phyloP scores from a whole-genome alignment of 2,329 filamentous ascomycete species.

The Gliomastix tumulicola region DNA sequence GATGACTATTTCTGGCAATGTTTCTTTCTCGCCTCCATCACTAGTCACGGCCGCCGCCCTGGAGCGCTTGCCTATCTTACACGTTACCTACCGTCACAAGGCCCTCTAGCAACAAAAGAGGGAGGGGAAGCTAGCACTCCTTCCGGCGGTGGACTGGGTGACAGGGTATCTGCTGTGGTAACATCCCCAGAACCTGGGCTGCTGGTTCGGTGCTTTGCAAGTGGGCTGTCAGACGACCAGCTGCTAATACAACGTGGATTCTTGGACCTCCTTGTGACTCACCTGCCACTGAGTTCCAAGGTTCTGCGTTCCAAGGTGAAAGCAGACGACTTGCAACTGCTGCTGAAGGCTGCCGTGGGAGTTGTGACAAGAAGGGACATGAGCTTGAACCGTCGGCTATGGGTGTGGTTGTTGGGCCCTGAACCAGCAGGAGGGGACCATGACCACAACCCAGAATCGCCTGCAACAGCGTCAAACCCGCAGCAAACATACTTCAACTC shows the following conservation, averaged over 20 bases:
- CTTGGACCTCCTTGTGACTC: slow-evolving; percentile 83
- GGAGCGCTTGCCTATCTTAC: slow-evolving; percentile 83
- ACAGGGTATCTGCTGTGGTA: slow-evolving; percentile 56
- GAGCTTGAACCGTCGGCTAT: slow-evolving; percentile 91
- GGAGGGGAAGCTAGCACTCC: slow-evolving; percentile 8
- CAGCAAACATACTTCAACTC: slow-evolving; percentile 41
- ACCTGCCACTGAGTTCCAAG: slow-evolving; percentile 76
- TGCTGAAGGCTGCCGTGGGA: slow-evolving; percentile 76
- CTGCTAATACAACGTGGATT: slow-evolving; percentile 90
- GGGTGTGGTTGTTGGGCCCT: slow-evolving; percentile 91
- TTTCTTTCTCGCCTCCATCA: slow-evolving; percentile 89
- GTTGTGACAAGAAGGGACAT: slow-evolving; percentile 90
- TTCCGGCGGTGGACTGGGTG: slow-evolving; percentile 10
- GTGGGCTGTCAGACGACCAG: slow-evolving; percentile 81
- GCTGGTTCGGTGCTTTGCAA: slow-evolving; percentile 83
- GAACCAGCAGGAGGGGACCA: slow-evolving; percentile 45
- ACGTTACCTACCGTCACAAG: slow-evolving; percentile 59
- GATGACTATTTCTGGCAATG: slow-evolving; percentile 98
- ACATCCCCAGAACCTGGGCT: slow-evolving; percentile 87
- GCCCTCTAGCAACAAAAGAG: too few relatives aligned
- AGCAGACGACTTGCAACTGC: slow-evolving; percentile 67
- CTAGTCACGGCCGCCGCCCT: slow-evolving; percentile 74
- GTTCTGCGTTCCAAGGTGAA: slow-evolving; percentile 73
- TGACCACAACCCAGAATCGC: slow-evolving; percentile 39
- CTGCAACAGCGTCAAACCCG: slow-evolving; percentile 31